These are phyloP conservation scores for Saprolegnia diclina DNA, from an alignment of 352 stramenopile species.

Conservation along the genomic window DNA sequence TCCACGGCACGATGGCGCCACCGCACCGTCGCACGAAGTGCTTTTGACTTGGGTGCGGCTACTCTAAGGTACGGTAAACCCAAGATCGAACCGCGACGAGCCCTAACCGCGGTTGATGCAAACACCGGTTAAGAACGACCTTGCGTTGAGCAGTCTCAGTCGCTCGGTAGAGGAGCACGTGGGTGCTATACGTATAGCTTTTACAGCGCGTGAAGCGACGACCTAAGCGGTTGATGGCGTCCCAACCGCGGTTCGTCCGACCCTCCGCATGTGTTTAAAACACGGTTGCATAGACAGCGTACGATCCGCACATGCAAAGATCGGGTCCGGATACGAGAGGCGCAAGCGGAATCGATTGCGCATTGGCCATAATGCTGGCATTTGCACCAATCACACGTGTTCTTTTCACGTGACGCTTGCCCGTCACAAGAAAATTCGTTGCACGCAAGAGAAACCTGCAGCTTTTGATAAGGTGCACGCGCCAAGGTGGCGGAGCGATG, in stretches of 20 bases:
- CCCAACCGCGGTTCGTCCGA: too few species aligned
- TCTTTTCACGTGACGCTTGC: neutral
- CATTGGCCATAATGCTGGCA: neutral
- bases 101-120: neutral
- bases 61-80: neutral
- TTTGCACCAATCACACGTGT: neutral
- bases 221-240: too few species aligned
- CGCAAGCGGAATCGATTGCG: neutral
- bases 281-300: neutral
- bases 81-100: neutral
- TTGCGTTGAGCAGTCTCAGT: too few species aligned
- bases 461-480: neutral
- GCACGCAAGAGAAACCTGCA: neutral
- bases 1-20: neutral
- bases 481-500: neutral
- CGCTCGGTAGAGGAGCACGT: too few species aligned
- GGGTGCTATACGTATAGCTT: too few species aligned
- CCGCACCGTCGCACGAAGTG: neutral
- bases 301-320: neutral
- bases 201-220: too few species aligned
- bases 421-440: constrained; percentile 1
- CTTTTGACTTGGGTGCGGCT: neutral
- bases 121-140: too few species aligned
- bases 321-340: neutral
- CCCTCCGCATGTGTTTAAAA: too few species aligned